A percentile compares a stretch with the other conserved stretches of the same genome.
phyloP scores from a whole-genome alignment of 192 early-diverging fungal genomes.

The Umbelopsis sp. region DNA sequence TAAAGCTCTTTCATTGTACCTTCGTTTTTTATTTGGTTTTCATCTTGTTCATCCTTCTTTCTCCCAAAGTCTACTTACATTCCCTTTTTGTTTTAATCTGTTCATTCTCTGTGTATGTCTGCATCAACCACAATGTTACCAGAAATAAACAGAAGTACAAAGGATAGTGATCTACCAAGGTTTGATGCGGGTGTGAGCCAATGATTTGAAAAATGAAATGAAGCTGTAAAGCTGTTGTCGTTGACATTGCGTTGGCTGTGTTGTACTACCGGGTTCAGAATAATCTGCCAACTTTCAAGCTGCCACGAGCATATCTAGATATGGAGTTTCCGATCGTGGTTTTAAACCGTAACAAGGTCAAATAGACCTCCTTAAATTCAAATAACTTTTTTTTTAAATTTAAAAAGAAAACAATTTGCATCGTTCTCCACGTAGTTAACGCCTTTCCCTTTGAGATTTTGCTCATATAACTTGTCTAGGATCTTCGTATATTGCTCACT shows the following conservation, averaged over 20 bases:
- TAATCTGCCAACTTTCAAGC: neutral
- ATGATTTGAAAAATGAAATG: neutral
- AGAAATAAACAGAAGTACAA: neutral
- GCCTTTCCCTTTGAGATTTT: no score
- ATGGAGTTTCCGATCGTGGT: neutral
- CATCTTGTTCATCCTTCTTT: neutral
- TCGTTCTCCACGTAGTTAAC: no score
- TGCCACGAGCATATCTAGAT: neutral
- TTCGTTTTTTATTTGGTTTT: neutral
- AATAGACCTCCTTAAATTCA: neutral
- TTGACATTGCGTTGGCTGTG: no score
- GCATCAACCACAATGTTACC: neutral
- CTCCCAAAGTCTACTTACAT: neutral
- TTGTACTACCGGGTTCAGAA: no score
- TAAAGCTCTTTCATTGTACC: slow-evolving; percentile 11
- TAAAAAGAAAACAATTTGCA: no score
- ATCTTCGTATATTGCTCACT: no score
- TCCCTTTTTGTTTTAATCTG: neutral
- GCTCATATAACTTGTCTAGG: neutral
- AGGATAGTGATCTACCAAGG: neutral
- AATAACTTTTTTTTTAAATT: no score
- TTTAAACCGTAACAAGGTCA: neutral
- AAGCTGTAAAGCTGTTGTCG: neutral
- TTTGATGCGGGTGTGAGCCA: no score
- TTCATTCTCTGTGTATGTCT: neutral